Conservation (phyloP, 2,329 filamentous ascomycete species). For the Diplodia seriata region DNA sequence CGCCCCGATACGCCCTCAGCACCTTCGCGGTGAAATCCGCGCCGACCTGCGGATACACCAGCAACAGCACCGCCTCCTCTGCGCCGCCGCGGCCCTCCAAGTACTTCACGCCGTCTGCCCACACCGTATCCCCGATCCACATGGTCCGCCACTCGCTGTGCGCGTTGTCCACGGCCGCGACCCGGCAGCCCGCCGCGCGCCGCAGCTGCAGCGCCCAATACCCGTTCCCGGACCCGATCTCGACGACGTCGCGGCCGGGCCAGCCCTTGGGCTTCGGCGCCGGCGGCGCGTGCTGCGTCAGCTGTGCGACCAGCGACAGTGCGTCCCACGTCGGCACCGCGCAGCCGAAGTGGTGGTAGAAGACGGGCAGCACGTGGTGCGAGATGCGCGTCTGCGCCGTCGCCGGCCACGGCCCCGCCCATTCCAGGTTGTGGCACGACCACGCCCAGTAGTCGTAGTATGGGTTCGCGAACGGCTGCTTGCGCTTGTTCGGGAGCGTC, state of each 20-base stretch:
- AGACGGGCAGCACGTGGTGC: conserved; percentile 73
- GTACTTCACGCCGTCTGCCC: conserved; percentile 66
- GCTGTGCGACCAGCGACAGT: conserved; percentile 64
- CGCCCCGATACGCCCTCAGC: conserved; percentile 66
- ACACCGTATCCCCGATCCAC: conserved; percentile 73
- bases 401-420: conserved; percentile 65
- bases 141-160: conserved; percentile 71
- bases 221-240: conserved; percentile 74
- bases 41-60: conserved; percentile 77
- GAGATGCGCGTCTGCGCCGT: conserved; percentile 62
- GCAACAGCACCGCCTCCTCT: conserved; percentile 65
- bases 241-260: conserved; percentile 61
- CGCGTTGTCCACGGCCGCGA: conserved; percentile 70
- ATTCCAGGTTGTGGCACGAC: conserved; percentile 68
- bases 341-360: conserved; percentile 83
- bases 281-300: conserved; percentile 50
- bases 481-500: conserved; percentile 46
- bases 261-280: conserved; percentile 43
- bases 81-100: conserved; percentile 57
- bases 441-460: conserved; percentile 73
- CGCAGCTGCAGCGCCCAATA: conserved; percentile 79
- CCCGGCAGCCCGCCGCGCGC: conserved; percentile 62
- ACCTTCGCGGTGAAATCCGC: conserved; percentile 69
- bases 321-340: conserved; percentile 72
- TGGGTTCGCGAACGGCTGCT: conserved; percentile 62